phyloP scores from a whole-genome alignment of 108 stramenopile genomes.

The Poteriospumella lacustris region DNA sequence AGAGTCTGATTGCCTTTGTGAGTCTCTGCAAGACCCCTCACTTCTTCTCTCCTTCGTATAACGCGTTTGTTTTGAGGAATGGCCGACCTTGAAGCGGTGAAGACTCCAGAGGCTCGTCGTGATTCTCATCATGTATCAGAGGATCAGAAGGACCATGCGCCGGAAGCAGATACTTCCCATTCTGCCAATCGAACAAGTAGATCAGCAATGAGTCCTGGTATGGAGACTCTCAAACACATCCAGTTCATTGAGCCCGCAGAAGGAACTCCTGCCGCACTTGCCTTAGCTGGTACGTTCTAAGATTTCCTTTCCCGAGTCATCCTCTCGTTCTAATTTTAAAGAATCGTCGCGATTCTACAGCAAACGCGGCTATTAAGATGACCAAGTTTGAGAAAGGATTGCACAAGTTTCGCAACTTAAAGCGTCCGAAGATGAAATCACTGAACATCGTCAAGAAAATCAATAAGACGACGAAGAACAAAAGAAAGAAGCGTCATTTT shows the following conservation, averaged over 20 bases:
- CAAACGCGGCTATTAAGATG: slow-evolving; percentile 19
- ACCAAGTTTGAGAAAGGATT: slow-evolving; percentile 15
- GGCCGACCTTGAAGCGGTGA: too few species aligned
- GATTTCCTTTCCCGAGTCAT: not conserved
- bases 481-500: not conserved
- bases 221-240: not conserved
- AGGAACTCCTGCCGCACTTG: slow-evolving; percentile 21
- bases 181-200: too few species aligned
- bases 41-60: too few species aligned
- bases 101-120: too few species aligned
- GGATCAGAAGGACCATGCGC: too few species aligned
- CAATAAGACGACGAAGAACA: slow-evolving; percentile 15
- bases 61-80: too few species aligned
- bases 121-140: too few species aligned
- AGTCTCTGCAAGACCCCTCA: too few species aligned
- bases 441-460: not conserved
- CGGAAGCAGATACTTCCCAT: too few species aligned
- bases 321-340: too few species aligned
- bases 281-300: not conserved
- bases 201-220: too few species aligned
- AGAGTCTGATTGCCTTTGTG: too few species aligned
- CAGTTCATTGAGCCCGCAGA: slow-evolving; percentile 13
- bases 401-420: slow-evolving; percentile 4
- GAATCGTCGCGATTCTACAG: not conserved
- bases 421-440: slow-evolving; percentile 14